A percentile compares a stretch with the other conserved stretches of the same genome.
These are phyloP conservation scores for Geum urbanum DNA, from an alignment of 306 rosid genomes.

Conservation along the genomic window DNA sequence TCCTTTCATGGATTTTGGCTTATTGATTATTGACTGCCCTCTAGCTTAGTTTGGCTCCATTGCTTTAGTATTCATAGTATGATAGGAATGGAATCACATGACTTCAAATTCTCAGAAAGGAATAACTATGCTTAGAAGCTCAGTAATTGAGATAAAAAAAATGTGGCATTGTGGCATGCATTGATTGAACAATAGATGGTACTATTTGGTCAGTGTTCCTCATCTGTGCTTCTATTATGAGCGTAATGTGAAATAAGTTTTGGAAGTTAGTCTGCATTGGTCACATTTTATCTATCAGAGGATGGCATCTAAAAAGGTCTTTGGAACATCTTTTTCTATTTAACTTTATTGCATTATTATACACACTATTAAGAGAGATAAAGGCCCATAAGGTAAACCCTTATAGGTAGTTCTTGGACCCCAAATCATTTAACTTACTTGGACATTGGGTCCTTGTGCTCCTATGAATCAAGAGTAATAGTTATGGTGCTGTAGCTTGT, in stretches of 20 bases:
- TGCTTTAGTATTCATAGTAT: conserved; percentile 1
- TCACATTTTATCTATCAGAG: not conserved
- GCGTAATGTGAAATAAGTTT: not conserved
- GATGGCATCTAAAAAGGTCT: conserved; percentile 1
- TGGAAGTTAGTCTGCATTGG: not conserved
- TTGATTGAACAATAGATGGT: not conserved
- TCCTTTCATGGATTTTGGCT: not conserved
- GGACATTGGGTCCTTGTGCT: conserved; percentile 14
- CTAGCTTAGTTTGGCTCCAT: conserved; percentile 1
- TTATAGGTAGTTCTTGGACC: not conserved
- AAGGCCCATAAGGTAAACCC: not conserved
- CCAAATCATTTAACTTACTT: conserved; percentile 18
- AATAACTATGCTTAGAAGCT: not conserved
- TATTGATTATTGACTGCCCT: not conserved
- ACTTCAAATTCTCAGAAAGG: not conserved
- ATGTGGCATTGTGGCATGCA: not conserved
- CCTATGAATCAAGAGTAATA: not conserved
- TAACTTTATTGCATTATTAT: not conserved
- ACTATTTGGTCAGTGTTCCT: no score
- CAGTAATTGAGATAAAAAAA: not conserved
- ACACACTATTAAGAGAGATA: not conserved
- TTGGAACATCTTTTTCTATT: no score
- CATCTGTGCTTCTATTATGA: not conserved
- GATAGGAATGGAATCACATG: not conserved
- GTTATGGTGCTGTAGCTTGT: not conserved